A percentile compares a stretch with the other conserved stretches of the same genome.
Evolutionary conservation across 2,329 filamentous ascomycete genomes (phyloP).

Genomic region (Aspergillus sergii): DNA sequence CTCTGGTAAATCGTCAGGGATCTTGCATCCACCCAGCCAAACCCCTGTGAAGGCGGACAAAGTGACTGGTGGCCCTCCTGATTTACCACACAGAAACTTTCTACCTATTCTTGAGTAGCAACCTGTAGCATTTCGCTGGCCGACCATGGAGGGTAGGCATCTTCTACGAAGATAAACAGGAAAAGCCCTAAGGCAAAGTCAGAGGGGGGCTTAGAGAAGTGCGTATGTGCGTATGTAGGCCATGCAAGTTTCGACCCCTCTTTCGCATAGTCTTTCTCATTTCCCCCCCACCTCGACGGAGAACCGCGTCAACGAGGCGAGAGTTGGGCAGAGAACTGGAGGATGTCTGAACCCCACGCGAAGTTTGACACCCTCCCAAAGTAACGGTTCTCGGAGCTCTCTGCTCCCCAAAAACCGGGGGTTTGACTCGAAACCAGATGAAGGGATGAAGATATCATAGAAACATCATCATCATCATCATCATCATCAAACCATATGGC

Average conservation of each 20-base stretch:
- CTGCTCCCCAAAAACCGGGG: constrained; percentile 5
- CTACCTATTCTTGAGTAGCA: not conserved
- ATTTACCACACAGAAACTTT: constrained; percentile 21
- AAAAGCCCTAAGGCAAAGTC: not conserved
- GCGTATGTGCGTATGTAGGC: not conserved
- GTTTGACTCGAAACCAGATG: not conserved
- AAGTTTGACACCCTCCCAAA: constrained; percentile 2
- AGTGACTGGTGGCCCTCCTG: constrained; percentile 14
- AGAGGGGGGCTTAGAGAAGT: not conserved
- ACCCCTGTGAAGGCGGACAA: constrained; percentile 8
- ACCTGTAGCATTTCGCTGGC: not conserved
- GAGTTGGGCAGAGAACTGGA: not conserved
- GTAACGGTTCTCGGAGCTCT: constrained; percentile 1
- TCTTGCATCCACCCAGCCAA: constrained; percentile 7
- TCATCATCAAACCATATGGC: constrained; percentile 15
- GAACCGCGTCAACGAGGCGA: not conserved
- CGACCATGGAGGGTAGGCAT: not conserved
- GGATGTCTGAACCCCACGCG: not conserved
- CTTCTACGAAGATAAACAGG: not conserved
- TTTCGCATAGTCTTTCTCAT: not conserved
- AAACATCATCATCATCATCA: constrained; percentile 15
- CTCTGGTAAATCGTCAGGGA: constrained; percentile 15
- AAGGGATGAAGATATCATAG: constrained; percentile 7
- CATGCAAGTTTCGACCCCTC: not conserved
- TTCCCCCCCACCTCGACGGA: not conserved